Percentiles rank a stretch among this genome's conserved stretches.
phyloP scores from a whole-genome alignment of 257 asterid genomes.

The Dorcoceras hygrometricum region DNA sequence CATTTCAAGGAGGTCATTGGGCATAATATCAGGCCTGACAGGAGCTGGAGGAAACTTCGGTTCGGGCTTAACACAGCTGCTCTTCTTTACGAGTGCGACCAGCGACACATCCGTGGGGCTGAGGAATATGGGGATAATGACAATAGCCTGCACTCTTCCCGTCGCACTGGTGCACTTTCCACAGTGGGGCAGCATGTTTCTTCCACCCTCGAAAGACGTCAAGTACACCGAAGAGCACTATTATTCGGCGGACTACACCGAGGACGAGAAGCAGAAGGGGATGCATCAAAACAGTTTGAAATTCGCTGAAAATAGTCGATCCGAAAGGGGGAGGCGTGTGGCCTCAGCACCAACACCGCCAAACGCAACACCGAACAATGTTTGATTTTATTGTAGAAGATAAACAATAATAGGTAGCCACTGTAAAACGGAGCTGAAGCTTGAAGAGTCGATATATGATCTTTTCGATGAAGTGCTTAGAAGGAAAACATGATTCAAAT shows the following conservation, averaged over 20 bases:
- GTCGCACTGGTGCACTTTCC: slow-evolving; percentile 38
- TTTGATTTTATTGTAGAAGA: not conserved
- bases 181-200: slow-evolving; percentile 49
- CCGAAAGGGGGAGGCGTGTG: slow-evolving; percentile 38
- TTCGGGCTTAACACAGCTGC: slow-evolving; percentile 33
- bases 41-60: slow-evolving; percentile 58
- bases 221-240: slow-evolving; percentile 24
- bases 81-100: too few species aligned
- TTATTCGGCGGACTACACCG: slow-evolving; percentile 24
- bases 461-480: not conserved
- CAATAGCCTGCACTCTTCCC: slow-evolving; percentile 42
- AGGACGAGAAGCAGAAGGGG: slow-evolving; percentile 29
- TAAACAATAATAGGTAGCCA: not conserved
- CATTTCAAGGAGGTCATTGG: slow-evolving; percentile 38
- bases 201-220: slow-evolving; percentile 29
- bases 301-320: slow-evolving; percentile 37
- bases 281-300: slow-evolving; percentile 34
- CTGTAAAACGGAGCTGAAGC: not conserved
- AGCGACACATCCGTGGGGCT: slow-evolving; percentile 33
- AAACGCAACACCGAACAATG: slow-evolving; percentile 24
- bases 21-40: slow-evolving; percentile 45
- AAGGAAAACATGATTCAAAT: not conserved
- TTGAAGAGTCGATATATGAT: too few species aligned
- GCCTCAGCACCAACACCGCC: slow-evolving; percentile 29
- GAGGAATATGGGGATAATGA: slow-evolving; percentile 44